Conservation (phyloP, 768 basidiomycete species). For the Chalciporus sphaerocephalus region DNA sequence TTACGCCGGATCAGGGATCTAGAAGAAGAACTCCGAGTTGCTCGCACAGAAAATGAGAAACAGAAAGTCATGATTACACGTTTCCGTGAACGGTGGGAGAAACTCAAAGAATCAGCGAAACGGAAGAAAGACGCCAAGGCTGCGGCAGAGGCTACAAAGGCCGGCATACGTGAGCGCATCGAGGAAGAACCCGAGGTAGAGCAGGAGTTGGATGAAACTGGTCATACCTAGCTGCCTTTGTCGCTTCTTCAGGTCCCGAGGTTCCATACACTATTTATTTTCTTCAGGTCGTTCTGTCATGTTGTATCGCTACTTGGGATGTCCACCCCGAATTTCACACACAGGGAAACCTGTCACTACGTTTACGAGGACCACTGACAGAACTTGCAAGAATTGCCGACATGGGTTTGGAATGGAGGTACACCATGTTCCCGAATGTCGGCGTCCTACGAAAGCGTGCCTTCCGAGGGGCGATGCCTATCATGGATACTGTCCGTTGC, state of each 20-base stretch:
- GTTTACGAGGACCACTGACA: too few species aligned
- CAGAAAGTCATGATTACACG: slow-evolving; percentile 83
- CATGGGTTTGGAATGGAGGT: too few species aligned
- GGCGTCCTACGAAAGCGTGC: background rate
- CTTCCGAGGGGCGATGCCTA: background rate
- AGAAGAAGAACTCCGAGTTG: slow-evolving; percentile 67
- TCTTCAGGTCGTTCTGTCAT: slow-evolving; percentile 4
- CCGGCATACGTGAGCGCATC: slow-evolving; percentile 60
- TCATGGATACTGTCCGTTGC: background rate
- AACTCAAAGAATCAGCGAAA: slow-evolving; percentile 82
- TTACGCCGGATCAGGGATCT: slow-evolving; percentile 60
- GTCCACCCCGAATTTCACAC: slow-evolving; percentile 1
- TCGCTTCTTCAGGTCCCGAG: background rate
- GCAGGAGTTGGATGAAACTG: slow-evolving; percentile 44
- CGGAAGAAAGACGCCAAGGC: slow-evolving; percentile 75
- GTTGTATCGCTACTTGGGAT: slow-evolving; percentile 13
- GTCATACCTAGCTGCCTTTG: background rate
- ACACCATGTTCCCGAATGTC: background rate
- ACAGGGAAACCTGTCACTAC: too few species aligned
- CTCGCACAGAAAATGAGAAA: slow-evolving; percentile 75
- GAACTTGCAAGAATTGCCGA: too few species aligned
- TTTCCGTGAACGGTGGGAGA: slow-evolving; percentile 86
- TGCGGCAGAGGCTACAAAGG: slow-evolving; percentile 42
- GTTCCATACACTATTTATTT: slow-evolving; percentile 4
- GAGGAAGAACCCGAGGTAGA: slow-evolving; percentile 65